Evolutionary conservation across 208 protist species (phyloP), one percentile per base, ranked within the genome.

Genomic region (Crithidia brevicula): DNA sequence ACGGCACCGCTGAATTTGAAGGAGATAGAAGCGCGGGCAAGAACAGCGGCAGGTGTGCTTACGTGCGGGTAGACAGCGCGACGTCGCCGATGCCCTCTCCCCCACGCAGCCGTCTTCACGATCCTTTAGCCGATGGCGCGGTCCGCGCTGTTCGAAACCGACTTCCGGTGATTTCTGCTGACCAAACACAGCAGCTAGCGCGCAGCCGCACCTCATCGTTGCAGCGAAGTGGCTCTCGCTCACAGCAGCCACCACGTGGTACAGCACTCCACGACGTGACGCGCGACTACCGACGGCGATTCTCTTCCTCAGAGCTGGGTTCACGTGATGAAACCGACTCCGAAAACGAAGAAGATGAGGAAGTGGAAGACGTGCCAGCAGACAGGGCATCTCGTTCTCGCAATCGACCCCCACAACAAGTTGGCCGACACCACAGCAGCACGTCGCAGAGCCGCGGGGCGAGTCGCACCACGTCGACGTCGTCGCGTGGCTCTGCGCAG

Each of bases 401-500:
- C n/a, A n/a, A n/a, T n/a, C n/a, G n/a, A n/a, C n/a, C n/a, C n/a
- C n/a, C n/a, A n/a, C n/a, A n/a, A n/a, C n/a, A n/a, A n/a, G n/a
- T n/a, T n/a, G n/a, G n/a, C n/a, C n/a, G n/a, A n/a, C n/a, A n/a
- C n/a, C n/a, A n/a, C n/a, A n/a, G n/a, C n/a, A n/a, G n/a, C n/a
- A n/a, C n/a, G n/a, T n/a, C n/a, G n/a, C n/a, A n/a, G n/a, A n/a
- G n/a, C n/a, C n/a, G n/a, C n/a, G n/a, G n/a, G n/a, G n/a, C n/a
- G n/a, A n/a, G n/a, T n/a, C n/a, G n/a, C n/a, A 11, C 51, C 30
- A 53, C 70, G 4, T 58, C 54, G 7, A 25, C 23, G n/a, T 38
- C 53, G 11, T 70, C 70, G 20, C 34, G 49, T 8, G 64, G 38
- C 9, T 66, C 60, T 16, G 75, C 69, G 18, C 56, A 74, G 45